Conservation (phyloP, 108 stramenopile species). For the Schizochytrium sp. region DNA sequence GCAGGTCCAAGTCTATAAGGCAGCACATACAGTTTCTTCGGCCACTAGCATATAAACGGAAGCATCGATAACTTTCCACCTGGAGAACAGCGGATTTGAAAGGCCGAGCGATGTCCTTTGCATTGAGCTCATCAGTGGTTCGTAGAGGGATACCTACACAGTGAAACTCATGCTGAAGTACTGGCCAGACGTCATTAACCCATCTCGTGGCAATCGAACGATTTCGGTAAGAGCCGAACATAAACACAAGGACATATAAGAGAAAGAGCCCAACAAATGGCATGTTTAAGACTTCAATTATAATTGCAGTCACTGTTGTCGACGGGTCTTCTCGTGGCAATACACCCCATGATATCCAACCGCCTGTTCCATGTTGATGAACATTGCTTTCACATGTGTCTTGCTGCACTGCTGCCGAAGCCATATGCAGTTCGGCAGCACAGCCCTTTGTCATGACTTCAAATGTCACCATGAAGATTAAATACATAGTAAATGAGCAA, state of each 20-base stretch:
- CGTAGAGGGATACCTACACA: slow-evolving; percentile 30
- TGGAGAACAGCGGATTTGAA: neutral
- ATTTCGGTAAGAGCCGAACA: neutral
- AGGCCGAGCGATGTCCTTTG: neutral
- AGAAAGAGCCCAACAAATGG: neutral
- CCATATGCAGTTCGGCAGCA: too few relatives aligned
- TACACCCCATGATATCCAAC: too few relatives aligned
- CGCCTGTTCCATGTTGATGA: too few relatives aligned
- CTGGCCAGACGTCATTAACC: neutral
- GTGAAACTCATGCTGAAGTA: neutral
- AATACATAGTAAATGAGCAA: too few relatives aligned
- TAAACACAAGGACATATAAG: neutral
- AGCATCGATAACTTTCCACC: neutral
- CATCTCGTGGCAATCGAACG: slow-evolving; percentile 8
- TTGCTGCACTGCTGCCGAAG: too few relatives aligned
- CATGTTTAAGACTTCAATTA: neutral
- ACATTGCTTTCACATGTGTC: too few relatives aligned
- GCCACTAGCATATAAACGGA: slow-evolving; percentile 38
- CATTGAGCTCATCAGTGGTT: neutral
- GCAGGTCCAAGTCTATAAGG: slow-evolving; percentile 24
- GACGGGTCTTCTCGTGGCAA: too few relatives aligned
- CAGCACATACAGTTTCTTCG: slow-evolving; percentile 24
- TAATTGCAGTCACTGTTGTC: neutral
- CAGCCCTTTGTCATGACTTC: too few relatives aligned
- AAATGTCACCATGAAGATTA: too few relatives aligned